These are phyloP conservation scores for Camellia lanceoleosa DNA, from an alignment of 148 eudicot genomes.

Conservation along the genomic window DNA sequence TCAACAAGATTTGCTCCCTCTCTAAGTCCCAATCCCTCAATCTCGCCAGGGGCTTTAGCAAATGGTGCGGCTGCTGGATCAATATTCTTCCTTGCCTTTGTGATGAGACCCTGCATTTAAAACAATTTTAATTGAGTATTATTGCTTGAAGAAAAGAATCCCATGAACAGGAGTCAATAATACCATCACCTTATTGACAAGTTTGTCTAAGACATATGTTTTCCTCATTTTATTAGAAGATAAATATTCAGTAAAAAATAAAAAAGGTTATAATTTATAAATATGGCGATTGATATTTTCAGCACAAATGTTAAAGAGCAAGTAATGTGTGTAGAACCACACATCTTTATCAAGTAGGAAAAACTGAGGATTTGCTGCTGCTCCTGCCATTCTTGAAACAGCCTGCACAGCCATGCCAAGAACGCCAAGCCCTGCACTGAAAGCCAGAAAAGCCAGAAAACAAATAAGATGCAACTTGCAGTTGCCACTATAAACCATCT, in stretches of 20 bases:
- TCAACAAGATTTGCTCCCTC: slow-evolving; percentile 88
- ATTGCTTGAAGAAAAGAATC: neutral
- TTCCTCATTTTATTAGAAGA: too few relatives aligned
- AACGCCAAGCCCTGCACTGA: slow-evolving; percentile 99
- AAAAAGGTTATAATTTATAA: neutral
- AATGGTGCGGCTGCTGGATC: slow-evolving; percentile 86
- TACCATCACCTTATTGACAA: neutral
- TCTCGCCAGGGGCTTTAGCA: slow-evolving; percentile 61
- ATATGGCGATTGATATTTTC: neutral
- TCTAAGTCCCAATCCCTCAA: slow-evolving; percentile 55
- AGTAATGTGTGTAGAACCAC: slow-evolving; percentile 16
- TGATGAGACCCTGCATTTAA: slow-evolving; percentile 76
- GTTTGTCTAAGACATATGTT: neutral
- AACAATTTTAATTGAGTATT: neutral
- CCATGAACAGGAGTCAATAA: neutral
- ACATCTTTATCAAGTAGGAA: slow-evolving; percentile 94
- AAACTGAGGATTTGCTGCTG: slow-evolving; percentile 67
- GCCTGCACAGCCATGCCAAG: slow-evolving; percentile 87
- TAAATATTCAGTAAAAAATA: neutral
- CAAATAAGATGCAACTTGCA: slow-evolving; percentile 5
- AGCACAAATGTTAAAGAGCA: neutral
- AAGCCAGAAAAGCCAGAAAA: slow-evolving; percentile 21
- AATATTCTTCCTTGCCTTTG: slow-evolving; percentile 66
- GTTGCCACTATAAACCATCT: slow-evolving; percentile 2
- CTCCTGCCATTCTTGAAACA: slow-evolving; percentile 74